Conservation (phyloP, 805 yeast genomes). For the Wickerhamomyces mucosus region DNA sequence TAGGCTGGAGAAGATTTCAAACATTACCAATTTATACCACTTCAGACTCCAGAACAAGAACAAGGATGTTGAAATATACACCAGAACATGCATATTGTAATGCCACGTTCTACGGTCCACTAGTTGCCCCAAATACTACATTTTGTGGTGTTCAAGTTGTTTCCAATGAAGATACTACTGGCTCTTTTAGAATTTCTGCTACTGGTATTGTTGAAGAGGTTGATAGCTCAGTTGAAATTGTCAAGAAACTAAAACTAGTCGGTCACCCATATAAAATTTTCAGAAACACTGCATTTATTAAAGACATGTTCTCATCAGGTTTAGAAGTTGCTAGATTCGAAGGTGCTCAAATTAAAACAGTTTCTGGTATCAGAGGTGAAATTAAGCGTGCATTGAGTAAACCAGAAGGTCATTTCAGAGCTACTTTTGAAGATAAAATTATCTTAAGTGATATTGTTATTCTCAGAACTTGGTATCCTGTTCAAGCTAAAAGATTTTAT, state of each 20-base stretch:
- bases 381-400: conserved; percentile 88
- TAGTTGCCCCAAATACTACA: conserved; percentile 95
- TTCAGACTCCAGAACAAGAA: conserved; percentile 94
- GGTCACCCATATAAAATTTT: conserved; percentile 92
- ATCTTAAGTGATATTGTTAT: conserved; percentile 84
- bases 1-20: conserved; percentile 99
- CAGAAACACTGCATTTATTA: conserved; percentile 93
- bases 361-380: conserved; percentile 95
- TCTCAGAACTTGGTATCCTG: conserved; percentile 95
- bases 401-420: conserved; percentile 94
- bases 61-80: conserved; percentile 94
- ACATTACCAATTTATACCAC: conserved; percentile 94
- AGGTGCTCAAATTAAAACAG: conserved; percentile 95
- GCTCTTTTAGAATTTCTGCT: conserved; percentile 90
- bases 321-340: conserved; percentile 96
- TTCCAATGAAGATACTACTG: conserved; percentile 74
- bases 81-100: conserved; percentile 97
- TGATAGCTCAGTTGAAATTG: conserved; percentile 82
- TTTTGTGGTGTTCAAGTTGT: conserved; percentile 92
- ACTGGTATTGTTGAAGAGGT: conserved; percentile 95
- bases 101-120: conserved; percentile 94
- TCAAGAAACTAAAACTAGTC: conserved; percentile 88
- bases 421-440: conserved; percentile 93
- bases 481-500: conserved; percentile 79
- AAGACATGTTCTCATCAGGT: conserved; percentile 89